Conservation (phyloP, 768 basidiomycete species). For the Rhodotorula babjevae region DNA sequence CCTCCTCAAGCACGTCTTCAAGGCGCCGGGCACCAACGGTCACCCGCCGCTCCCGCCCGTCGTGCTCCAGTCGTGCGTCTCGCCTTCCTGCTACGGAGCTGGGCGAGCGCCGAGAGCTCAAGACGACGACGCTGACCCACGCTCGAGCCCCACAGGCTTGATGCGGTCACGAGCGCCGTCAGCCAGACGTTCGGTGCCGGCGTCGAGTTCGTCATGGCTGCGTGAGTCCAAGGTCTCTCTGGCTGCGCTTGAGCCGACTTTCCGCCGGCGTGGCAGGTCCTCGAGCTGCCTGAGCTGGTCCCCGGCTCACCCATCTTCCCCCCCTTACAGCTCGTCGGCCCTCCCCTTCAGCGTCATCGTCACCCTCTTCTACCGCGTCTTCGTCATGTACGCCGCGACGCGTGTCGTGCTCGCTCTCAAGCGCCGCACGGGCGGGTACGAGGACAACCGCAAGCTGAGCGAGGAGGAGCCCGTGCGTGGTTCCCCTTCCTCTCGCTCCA, state of each 20-base stretch:
- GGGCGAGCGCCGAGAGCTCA: too few species aligned
- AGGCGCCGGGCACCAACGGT: slow-evolving; percentile 27
- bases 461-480: slow-evolving; percentile 38
- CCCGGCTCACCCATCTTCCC: too few species aligned
- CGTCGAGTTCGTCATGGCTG: slow-evolving; percentile 42
- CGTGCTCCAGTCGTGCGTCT: slow-evolving; percentile 30
- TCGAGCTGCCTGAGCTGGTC: too few species aligned
- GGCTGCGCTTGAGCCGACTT: too few species aligned
- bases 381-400: slow-evolving; percentile 41
- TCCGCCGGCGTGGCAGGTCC: neutral
- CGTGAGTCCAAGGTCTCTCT: slow-evolving; percentile 18
- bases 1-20: slow-evolving; percentile 34
- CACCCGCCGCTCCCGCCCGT: slow-evolving; percentile 39
- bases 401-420: slow-evolving; percentile 41
- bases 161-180: slow-evolving; percentile 33
- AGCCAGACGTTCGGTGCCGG: slow-evolving; percentile 42
- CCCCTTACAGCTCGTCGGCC: slow-evolving; percentile 33
- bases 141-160: neutral
- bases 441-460: slow-evolving; percentile 22
- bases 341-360: slow-evolving; percentile 43
- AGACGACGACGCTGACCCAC: too few species aligned
- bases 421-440: slow-evolving; percentile 37
- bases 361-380: slow-evolving; percentile 37
- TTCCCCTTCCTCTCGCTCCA: neutral
- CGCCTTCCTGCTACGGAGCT: neutral